Evolutionary conservation across 768 basidiomycete species (phyloP), one percentile per base, ranked within the genome.

Genomic region (Russula virescens): DNA sequence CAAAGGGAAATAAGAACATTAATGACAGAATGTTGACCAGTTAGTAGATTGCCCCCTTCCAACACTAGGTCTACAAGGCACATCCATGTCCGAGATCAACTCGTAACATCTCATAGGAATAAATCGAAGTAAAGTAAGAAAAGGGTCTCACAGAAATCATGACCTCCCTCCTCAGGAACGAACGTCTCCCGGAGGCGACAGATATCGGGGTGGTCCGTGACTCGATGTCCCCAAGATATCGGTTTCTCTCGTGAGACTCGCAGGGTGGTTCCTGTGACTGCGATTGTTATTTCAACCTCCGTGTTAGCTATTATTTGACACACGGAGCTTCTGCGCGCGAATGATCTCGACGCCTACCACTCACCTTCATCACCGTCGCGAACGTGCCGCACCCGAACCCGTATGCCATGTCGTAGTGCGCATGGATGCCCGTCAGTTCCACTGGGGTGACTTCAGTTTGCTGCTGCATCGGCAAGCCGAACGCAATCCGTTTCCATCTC

Each of bases 281-380:
- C n/a, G n/a, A n/a, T n/a, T n/a, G n/a, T n/a, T n/a, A n/a, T 42
- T 34, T 11, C 13, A 5, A 11, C 38, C 38, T 9, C 38, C 38
- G 31, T 31, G 31, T 31, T 31, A 3, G 8, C 31, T 50, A 25
- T 57, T 61, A 2, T 54, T 53, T 11, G 73, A 73, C 5, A 31
- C 31, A 38, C 76, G 77, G 61, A 80, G 76, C 77, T 79, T 76
- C 66, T 64, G 76, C 16, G 71, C 78, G 47, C 85, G 79, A 62
- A 95, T 92, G 77, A 93, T 87, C 78, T 98, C 98, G 73, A 95
- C 0, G 96, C 96, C 80, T 85, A 85, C 81, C 49, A 94, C n/a
- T 77, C 1, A 90, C 94, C 71, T 88, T 90, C 77, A 87, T 82
- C 23, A 98, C 96, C 11, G 87, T 88, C 4, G 94, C 96, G 71